Evolutionary conservation across 345 rosid genomes (phyloP).

Genomic region (Ceriops decandra): DNA sequence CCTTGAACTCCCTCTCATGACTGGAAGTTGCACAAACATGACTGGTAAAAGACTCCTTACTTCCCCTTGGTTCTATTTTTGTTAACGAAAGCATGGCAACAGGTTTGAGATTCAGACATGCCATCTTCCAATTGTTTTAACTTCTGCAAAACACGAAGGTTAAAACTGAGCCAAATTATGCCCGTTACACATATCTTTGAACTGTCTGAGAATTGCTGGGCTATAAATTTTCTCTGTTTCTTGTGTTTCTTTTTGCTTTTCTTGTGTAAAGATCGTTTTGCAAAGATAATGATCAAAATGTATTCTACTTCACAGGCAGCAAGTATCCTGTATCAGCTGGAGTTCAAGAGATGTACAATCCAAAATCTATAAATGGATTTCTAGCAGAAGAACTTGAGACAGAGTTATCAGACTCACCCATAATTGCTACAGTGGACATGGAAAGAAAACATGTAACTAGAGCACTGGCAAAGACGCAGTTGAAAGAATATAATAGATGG

Average conservation of each 20-base stretch:
- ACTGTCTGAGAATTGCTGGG: no score
- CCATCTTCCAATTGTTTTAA: neutral
- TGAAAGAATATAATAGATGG: conserved; percentile 38
- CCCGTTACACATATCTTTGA: no score
- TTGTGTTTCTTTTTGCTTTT: neutral
- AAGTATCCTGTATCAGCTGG: conserved; percentile 17
- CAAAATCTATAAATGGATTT: conserved; percentile 18
- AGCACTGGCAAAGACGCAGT: conserved; percentile 26
- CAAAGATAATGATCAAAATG: conserved; percentile 4
- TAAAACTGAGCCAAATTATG: neutral
- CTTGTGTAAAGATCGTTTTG: neutral
- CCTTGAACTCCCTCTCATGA: conserved; percentile 40
- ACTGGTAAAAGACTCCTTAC: conserved; percentile 6
- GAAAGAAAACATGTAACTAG: conserved; percentile 10
- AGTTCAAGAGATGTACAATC: conserved; percentile 19
- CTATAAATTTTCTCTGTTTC: neutral
- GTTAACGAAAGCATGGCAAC: neutral
- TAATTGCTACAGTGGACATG: conserved; percentile 30
- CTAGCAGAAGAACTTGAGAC: conserved; percentile 19
- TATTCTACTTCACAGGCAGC: conserved; percentile 26
- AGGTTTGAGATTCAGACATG: neutral
- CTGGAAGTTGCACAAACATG: conserved; percentile 36
- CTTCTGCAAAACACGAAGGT: neutral
- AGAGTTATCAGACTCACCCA: conserved; percentile 40
- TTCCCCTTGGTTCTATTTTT: neutral